phyloP scores from a whole-genome alignment of 148 eudicot species.

The Drosera capensis region DNA sequence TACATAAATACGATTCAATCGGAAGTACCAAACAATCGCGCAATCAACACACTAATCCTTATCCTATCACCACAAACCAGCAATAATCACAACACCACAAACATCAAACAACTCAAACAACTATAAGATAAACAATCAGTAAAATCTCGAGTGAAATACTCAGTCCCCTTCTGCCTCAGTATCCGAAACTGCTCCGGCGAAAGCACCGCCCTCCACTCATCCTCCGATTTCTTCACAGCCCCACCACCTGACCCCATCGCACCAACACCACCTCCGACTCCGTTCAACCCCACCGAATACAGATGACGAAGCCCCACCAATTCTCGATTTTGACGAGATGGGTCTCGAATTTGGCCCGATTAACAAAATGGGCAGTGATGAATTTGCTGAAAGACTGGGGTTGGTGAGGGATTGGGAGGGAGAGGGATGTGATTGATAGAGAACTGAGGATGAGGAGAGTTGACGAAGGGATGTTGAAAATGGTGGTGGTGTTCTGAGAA shows the following conservation, averaged over 20 bases:
- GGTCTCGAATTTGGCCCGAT: slow-evolving; percentile 8
- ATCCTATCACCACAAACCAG: too few species aligned
- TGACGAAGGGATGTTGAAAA: too few species aligned
- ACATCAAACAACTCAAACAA: too few species aligned
- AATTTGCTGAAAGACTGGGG: slow-evolving; percentile 8
- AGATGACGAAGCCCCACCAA: slow-evolving; percentile 9
- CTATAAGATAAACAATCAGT: too few species aligned
- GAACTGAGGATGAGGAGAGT: too few species aligned
- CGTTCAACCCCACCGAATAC: slow-evolving; percentile 20
- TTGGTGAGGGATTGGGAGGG: background rate
- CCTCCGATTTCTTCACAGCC: slow-evolving; percentile 70
- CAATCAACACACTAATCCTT: too few species aligned
- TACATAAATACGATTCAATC: too few species aligned
- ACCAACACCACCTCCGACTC: slow-evolving; percentile 14
- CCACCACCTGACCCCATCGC: slow-evolving; percentile 51
- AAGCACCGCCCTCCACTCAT: slow-evolving; percentile 87
- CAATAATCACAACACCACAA: too few species aligned
- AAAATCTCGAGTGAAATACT: too few species aligned
- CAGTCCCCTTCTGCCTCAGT: slow-evolving; percentile 86
- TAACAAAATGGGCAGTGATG: slow-evolving; percentile 2
- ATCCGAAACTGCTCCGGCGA: slow-evolving; percentile 90
- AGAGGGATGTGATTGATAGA: slow-evolving; percentile 7
- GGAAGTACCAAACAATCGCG: too few species aligned
- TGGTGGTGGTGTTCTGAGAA: too few species aligned
- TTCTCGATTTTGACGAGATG: slow-evolving; percentile 8